Evolutionary conservation across 169 alveolate genomes (phyloP), one percentile per base, ranked within the genome.

Genomic region (Cyclospora cayetanensis): DNA sequence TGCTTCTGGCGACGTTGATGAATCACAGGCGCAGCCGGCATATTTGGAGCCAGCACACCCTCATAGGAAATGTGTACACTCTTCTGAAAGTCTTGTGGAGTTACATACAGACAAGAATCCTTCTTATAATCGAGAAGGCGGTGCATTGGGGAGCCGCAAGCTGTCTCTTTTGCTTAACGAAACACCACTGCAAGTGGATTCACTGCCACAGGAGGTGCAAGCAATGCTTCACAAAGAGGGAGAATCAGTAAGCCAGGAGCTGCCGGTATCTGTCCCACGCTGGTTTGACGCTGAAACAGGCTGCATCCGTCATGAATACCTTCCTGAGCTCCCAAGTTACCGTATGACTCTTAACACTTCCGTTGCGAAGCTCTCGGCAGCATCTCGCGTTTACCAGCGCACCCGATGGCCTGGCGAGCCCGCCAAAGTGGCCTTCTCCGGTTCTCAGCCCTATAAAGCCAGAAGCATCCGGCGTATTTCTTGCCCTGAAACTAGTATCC

Each of bases 121-220:
- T n/a, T n/a, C n/a, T n/a, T n/a, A n/a, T n/a, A n/a, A n/a, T n/a
- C n/a, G n/a, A n/a, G n/a, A n/a, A n/a, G n/a, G n/a, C n/a, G n/a
- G n/a, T n/a, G n/a, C n/a, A n/a, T n/a, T n/a, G n/a, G n/a, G 29
- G 34, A 7, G 83, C 2, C 86, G 39, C 39, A 41, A 65, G 18
- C 43, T 42, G 0, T 74, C 86, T 43, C 25, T 74, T 35, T n/a
- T 39, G 37, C 27, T 74, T 22, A 37, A 74, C 25, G 66, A 74
- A 11, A 27, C 18, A 22, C 86, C 86, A 11, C 39, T 74, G 86
- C 66, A 43, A 11, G 86, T 74, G 15, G 25, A 41, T 0, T 74
- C 86, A 0, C 65, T 74, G 86, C 86, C 86, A 7, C 27, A 42
- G 63, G 86, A 74, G 86, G 86, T 74, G 86, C 86, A 74, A 41